Evolutionary conservation across 345 rosid genomes (phyloP).

Genomic region (Clarkia xantiana): DNA sequence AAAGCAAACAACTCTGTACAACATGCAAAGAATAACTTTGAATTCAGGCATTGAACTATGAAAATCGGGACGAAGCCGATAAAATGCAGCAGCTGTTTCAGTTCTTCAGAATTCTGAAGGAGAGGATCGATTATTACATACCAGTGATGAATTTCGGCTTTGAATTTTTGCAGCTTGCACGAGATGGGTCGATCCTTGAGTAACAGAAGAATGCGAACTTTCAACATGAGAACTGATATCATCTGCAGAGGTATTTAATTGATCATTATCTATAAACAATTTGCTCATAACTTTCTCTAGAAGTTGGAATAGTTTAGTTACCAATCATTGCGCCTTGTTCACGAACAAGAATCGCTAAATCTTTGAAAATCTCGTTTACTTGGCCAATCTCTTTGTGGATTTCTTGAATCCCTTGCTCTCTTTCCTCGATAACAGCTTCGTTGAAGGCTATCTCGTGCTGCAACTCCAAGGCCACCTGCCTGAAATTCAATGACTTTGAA

Average conservation of each 20-base stretch:
- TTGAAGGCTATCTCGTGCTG: constrained; percentile 11
- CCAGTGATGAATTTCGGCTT: constrained; percentile 84
- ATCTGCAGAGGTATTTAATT: constrained; percentile 26
- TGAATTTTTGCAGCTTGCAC: constrained; percentile 70
- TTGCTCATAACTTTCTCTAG: too few relatives aligned
- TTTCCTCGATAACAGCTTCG: constrained; percentile 15
- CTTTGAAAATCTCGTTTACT: constrained; percentile 14
- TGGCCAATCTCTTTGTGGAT: constrained; percentile 13
- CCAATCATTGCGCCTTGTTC: constrained; percentile 14
- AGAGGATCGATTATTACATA: constrained; percentile 13
- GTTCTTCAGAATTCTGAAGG: background rate
- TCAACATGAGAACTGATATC: constrained; percentile 75
- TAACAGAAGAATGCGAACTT: constrained; percentile 50
- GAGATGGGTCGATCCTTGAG: constrained; percentile 64
- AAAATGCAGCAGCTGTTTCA: too few relatives aligned
- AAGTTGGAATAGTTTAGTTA: constrained; percentile 4
- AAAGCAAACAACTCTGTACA: constrained; percentile 64
- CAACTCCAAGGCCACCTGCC: constrained; percentile 24
- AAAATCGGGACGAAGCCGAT: background rate
- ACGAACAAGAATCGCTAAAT: constrained; percentile 11
- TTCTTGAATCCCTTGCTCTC: constrained; percentile 14
- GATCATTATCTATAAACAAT: too few relatives aligned
- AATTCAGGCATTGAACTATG: background rate
- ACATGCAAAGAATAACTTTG: background rate
- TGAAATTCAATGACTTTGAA: constrained; percentile 12